Conservation (phyloP, 179 eudicot species). For the Corrigiola litoralis region DNA sequence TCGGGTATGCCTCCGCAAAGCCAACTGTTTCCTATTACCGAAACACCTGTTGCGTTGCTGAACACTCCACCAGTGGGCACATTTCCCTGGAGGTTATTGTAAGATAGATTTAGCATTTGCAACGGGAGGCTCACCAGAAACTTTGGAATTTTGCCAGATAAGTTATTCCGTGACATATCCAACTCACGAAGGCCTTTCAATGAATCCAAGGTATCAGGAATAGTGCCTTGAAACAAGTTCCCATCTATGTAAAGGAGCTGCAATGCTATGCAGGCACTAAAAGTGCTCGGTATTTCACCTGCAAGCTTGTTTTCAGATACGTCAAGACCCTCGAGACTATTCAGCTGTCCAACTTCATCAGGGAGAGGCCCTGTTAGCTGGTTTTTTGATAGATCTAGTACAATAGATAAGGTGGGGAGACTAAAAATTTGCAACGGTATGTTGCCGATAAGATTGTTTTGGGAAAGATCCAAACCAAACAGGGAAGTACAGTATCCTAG, state of each 20-base stretch:
- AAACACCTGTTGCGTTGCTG: neutral
- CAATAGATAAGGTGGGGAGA: constrained; percentile 5
- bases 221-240: constrained; percentile 17
- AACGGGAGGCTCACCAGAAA: constrained; percentile 5
- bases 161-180: constrained; percentile 20
- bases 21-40: constrained; percentile 11
- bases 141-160: constrained; percentile 13
- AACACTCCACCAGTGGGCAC: constrained; percentile 15
- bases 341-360: constrained; percentile 16
- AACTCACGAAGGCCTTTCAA: constrained; percentile 11
- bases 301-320: constrained; percentile 14
- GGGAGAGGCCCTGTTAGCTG: constrained; percentile 13
- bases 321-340: neutral
- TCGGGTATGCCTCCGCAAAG: constrained; percentile 28
- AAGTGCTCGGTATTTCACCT: constrained; percentile 20
- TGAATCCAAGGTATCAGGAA: constrained; percentile 17
- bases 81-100: constrained; percentile 25
- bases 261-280: constrained; percentile 13
- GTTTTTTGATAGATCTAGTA: constrained; percentile 12
- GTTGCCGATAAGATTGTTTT: constrained; percentile 11
- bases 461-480: neutral
- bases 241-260: neutral
- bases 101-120: constrained; percentile 13
- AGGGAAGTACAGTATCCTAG: constrained; percentile 18
- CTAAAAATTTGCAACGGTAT: constrained; percentile 20